phyloP scores from a whole-genome alignment of 2,329 filamentous ascomycete species.

The Microdochium bolleyi region DNA sequence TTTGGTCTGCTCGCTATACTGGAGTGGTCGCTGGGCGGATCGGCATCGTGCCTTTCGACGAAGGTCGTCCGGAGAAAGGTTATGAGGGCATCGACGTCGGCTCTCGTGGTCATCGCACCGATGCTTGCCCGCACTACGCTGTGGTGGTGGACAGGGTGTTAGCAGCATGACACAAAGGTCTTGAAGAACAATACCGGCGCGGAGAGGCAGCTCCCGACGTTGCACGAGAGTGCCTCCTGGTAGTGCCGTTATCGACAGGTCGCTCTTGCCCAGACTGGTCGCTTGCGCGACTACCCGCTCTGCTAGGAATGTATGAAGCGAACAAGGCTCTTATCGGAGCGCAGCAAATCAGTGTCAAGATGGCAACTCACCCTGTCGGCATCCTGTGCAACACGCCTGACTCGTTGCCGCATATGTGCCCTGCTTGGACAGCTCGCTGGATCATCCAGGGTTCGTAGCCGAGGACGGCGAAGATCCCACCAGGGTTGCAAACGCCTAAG shows the following conservation, averaged over 20 bases:
- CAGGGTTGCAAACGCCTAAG: conserved; percentile 39
- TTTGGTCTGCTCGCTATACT: too few species aligned
- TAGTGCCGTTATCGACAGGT: too few species aligned
- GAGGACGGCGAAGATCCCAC: conserved; percentile 35
- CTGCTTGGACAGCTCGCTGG: conserved; percentile 43
- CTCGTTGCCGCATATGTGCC: conserved; percentile 49
- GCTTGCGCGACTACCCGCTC: too few species aligned
- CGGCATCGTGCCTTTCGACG: conserved; percentile 9
- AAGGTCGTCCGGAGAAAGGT: conserved; percentile 34
- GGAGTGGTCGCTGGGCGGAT: not conserved
- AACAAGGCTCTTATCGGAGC: not conserved
- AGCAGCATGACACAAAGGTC: too few species aligned
- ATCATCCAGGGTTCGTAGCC: conserved; percentile 47
- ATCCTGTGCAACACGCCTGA: conserved; percentile 43
- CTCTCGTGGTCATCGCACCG: conserved; percentile 51
- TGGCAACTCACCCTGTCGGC: conserved; percentile 38
- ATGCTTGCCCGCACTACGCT: conserved; percentile 53
- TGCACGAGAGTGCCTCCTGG: too few species aligned
- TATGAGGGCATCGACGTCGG: conserved; percentile 43
- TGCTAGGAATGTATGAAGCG: too few species aligned
- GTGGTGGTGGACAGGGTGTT: not conserved
- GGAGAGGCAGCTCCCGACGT: too few species aligned
- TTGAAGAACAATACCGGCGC: too few species aligned
- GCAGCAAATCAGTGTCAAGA: too few species aligned
- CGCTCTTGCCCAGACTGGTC: too few species aligned